Evolutionary conservation across 1,284 basidiomycete species (phyloP).

Genomic region (Wolfiporia cocos): DNA sequence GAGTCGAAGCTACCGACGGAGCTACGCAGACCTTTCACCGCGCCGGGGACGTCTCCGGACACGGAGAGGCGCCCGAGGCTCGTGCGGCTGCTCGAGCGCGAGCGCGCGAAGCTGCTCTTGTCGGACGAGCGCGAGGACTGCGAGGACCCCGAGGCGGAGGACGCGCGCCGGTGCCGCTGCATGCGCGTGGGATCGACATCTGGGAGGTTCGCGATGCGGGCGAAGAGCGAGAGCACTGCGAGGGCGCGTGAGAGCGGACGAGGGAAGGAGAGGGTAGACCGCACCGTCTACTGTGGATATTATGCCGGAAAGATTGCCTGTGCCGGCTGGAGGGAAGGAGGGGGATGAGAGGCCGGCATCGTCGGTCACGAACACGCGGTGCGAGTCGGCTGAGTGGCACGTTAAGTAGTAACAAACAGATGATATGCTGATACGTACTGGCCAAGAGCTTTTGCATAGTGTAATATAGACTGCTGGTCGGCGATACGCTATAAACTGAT

Average conservation of each 20-base stretch:
- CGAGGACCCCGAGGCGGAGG: conserved; percentile 49
- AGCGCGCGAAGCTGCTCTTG: conserved; percentile 19
- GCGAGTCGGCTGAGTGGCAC: conserved; percentile 54
- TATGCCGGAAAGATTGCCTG: conserved; percentile 58
- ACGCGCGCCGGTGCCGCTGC: conserved; percentile 68
- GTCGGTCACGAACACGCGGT: conserved; percentile 69
- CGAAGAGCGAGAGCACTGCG: conserved; percentile 68
- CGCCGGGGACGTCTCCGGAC: not conserved
- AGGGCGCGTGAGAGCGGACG: not conserved
- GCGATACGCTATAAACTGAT: conserved; percentile 65
- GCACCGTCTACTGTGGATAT: conserved; percentile 76
- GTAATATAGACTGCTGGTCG: conserved; percentile 54
- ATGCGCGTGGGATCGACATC: conserved; percentile 68
- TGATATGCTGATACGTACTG: conserved; percentile 41
- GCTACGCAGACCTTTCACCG: conserved; percentile 6
- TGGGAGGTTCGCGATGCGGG: conserved; percentile 59
- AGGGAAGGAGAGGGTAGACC: conserved; percentile 18
- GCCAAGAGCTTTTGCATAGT: conserved; percentile 74
- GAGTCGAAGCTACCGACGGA: conserved; percentile 10
- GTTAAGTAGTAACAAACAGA: not conserved
- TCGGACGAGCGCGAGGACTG: conserved; percentile 14
- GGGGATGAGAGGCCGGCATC: conserved; percentile 41
- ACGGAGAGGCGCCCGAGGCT: conserved; percentile 27
- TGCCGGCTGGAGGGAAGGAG: conserved; percentile 27
- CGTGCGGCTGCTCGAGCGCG: conserved; percentile 51